Evolutionary conservation across 1,139 yeast species (phyloP).

Genomic region (Pichia terricola): DNA sequence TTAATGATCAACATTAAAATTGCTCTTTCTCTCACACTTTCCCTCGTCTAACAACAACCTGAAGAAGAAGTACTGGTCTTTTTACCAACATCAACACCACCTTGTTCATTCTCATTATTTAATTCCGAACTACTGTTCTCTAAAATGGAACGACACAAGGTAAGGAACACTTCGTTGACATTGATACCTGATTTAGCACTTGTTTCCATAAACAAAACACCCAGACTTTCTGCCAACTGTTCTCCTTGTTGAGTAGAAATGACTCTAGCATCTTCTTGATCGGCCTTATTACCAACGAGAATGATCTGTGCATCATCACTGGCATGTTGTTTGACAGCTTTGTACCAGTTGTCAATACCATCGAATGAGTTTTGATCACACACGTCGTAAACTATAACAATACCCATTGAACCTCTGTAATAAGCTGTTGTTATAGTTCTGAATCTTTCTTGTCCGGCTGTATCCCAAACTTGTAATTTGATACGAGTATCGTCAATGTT

Average conservation of each 20-base stretch:
- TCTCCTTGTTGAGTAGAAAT: constrained; percentile 87
- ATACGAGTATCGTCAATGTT: constrained; percentile 88
- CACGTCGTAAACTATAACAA: constrained; percentile 90
- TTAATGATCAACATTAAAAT: no score
- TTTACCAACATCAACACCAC: constrained; percentile 38
- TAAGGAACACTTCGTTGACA: constrained; percentile 86
- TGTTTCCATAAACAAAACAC: constrained; percentile 89
- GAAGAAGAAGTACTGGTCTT: constrained; percentile 17
- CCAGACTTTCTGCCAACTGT: constrained; percentile 75
- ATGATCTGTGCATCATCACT: constrained; percentile 91
- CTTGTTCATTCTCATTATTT: constrained; percentile 20
- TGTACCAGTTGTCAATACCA: constrained; percentile 80
- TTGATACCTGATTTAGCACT: constrained; percentile 90
- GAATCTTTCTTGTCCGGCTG: constrained; percentile 98
- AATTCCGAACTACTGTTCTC: constrained; percentile 53
- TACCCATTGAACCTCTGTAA: constrained; percentile 98
- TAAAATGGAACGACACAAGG: constrained; percentile 80
- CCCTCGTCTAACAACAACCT: constrained; percentile 22
- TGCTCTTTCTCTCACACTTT: no score
- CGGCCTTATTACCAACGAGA: constrained; percentile 92
- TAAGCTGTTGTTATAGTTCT: constrained; percentile 97
- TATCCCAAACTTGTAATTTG: constrained; percentile 97
- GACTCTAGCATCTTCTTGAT: constrained; percentile 67
- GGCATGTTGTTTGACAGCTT: constrained; percentile 93
- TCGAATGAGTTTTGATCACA: constrained; percentile 91